Percentiles rank a stretch among this genome's conserved stretches.
phyloP scores from a whole-genome alignment of 306 rosid genomes.

The Fragaria vesca region DNA sequence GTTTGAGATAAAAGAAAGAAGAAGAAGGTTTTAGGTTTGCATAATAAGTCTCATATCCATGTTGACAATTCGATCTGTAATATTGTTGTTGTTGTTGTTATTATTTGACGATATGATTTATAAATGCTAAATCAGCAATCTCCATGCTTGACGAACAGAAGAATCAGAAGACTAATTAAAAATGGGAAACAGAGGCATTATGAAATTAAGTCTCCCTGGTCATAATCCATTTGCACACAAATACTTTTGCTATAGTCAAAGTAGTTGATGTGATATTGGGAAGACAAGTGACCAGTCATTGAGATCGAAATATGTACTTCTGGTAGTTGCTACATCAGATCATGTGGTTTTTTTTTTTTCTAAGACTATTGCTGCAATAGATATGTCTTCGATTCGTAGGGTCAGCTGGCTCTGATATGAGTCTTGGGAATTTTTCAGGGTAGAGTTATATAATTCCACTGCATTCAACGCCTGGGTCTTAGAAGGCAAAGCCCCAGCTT shows the following conservation, averaged over 20 bases:
- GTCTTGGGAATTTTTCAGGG: conserved; percentile 31
- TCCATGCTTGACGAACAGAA: neutral
- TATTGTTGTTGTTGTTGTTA: too few species aligned
- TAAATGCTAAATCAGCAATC: neutral
- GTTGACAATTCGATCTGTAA: too few species aligned
- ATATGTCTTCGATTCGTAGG: neutral
- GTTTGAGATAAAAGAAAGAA: too few species aligned
- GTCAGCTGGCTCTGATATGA: neutral
- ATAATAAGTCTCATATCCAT: too few species aligned
- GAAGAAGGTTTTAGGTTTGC: too few species aligned
- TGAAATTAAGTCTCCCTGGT: neutral
- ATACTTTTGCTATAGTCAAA: neutral
- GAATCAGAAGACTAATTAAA: too few species aligned
- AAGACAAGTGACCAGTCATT: neutral
- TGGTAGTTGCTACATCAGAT: neutral
- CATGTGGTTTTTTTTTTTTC: neutral
- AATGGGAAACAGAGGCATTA: neutral
- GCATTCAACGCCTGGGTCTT: conserved; percentile 31
- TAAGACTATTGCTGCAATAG: neutral
- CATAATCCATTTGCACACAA: neutral
- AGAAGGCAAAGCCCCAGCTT: conserved; percentile 37
- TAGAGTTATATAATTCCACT: conserved; percentile 24
- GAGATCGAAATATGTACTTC: neutral
- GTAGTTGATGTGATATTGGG: neutral
- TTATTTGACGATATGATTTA: too few species aligned